Evolutionary conservation across 2,329 filamentous ascomycete genomes (phyloP).

Genomic region (Botrytis fabae): DNA sequence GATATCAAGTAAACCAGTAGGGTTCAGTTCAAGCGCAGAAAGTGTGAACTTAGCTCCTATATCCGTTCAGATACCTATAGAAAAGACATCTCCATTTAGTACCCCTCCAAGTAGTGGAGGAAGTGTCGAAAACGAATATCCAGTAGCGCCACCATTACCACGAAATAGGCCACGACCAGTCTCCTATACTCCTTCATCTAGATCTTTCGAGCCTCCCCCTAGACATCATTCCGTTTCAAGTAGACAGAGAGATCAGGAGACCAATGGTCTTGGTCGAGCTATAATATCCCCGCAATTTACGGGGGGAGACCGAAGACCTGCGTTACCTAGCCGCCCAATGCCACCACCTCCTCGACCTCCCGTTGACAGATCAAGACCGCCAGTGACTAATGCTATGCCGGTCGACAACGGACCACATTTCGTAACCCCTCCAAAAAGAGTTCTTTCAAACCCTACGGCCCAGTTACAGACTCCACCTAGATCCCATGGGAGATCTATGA

Average conservation of each 20-base stretch:
- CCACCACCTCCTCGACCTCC: slow-evolving; percentile 37
- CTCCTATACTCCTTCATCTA: slow-evolving; percentile 42
- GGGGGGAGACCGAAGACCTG: slow-evolving; percentile 47
- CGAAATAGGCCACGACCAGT: slow-evolving; percentile 54
- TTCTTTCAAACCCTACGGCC: slow-evolving; percentile 49
- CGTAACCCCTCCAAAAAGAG: slow-evolving; percentile 46
- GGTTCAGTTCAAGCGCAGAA: slow-evolving; percentile 41
- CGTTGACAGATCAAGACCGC: slow-evolving; percentile 34
- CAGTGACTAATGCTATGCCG: slow-evolving; percentile 23
- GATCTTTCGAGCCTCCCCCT: slow-evolving; percentile 53
- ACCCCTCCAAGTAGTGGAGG: slow-evolving; percentile 78
- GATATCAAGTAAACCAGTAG: slow-evolving; percentile 46
- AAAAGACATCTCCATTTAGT: slow-evolving; percentile 72
- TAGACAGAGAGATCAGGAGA: slow-evolving; percentile 47
- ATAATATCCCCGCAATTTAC: slow-evolving; percentile 46
- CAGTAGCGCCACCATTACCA: slow-evolving; percentile 49
- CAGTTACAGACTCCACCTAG: slow-evolving; percentile 47
- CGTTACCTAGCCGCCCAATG: slow-evolving; percentile 46
- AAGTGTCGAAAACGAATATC: slow-evolving; percentile 54
- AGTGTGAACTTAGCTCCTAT: slow-evolving; percentile 32
- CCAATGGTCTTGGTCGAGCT: slow-evolving; percentile 44
- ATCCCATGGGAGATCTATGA: slow-evolving; percentile 51
- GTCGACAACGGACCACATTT: slow-evolving; percentile 23
- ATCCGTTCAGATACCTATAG: slow-evolving; percentile 24
- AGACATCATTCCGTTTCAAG: slow-evolving; percentile 51